Conservation (phyloP, 2,329 filamentous ascomycete genomes). For the Aspergillus texensis region DNA sequence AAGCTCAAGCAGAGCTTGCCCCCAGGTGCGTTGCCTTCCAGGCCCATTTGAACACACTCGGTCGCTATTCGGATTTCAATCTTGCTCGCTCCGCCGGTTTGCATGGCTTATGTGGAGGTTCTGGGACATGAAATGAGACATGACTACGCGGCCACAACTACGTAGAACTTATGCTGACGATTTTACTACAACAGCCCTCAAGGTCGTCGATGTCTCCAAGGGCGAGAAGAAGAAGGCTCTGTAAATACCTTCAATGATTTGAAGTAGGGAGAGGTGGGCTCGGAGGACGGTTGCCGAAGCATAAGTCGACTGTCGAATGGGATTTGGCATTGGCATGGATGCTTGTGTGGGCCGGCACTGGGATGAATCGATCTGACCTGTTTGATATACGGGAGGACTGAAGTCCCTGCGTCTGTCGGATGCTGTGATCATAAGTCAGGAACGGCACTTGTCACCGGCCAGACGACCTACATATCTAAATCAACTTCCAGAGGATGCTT, state of each 20-base stretch:
- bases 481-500: slow-evolving; percentile 28
- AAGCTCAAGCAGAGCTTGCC: slow-evolving; percentile 99
- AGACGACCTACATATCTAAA: slow-evolving; percentile 36
- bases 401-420: slow-evolving; percentile 32
- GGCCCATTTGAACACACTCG: slow-evolving; percentile 4
- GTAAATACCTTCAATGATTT: slow-evolving; percentile 37
- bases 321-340: slow-evolving; percentile 28
- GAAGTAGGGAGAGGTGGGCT: slow-evolving; percentile 26
- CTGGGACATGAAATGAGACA: background rate
- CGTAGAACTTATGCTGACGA: slow-evolving; percentile 23
- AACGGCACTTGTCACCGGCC: slow-evolving; percentile 22
- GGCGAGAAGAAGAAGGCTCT: slow-evolving; percentile 49
- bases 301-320: slow-evolving; percentile 33
- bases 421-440: slow-evolving; percentile 23
- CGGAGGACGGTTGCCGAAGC: slow-evolving; percentile 30
- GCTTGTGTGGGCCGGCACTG: slow-evolving; percentile 36
- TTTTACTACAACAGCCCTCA: slow-evolving; percentile 39
- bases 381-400: slow-evolving; percentile 14
- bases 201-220: slow-evolving; percentile 50
- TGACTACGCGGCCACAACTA: background rate
- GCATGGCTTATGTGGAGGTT: background rate
- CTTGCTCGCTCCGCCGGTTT: background rate
- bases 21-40: slow-evolving; percentile 71
- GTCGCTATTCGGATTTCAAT: background rate
- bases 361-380: slow-evolving; percentile 19